Evolutionary conservation across 257 asterid genomes (phyloP).

Genomic region (Prunella vulgaris): DNA sequence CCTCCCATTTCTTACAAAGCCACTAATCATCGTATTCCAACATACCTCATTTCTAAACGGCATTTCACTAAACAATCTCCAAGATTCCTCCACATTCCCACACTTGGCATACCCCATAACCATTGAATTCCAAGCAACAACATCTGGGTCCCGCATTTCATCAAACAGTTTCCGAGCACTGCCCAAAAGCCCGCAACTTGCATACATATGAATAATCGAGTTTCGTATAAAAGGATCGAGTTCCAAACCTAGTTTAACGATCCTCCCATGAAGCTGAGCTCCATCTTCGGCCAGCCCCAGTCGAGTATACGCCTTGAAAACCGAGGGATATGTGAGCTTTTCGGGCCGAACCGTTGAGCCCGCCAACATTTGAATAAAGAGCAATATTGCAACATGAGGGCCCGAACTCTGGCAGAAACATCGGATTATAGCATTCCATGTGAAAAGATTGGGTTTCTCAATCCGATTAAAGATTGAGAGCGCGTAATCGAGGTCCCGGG

Average conservation of each 20-base stretch:
- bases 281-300: conserved; percentile 53
- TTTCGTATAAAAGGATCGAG: conserved; percentile 54
- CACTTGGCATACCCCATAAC: conserved; percentile 56
- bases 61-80: conserved; percentile 52
- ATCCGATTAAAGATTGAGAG: conserved; percentile 39
- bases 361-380: conserved; percentile 53
- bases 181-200: conserved; percentile 47
- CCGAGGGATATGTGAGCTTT: conserved; percentile 60
- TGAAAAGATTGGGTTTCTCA: conserved; percentile 41
- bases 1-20: conserved; percentile 61
- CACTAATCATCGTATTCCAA: conserved; percentile 76
- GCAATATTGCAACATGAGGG: conserved; percentile 44
- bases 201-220: conserved; percentile 59
- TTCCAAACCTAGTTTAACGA: conserved; percentile 51
- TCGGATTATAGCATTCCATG: conserved; percentile 71
- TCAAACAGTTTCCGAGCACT: conserved; percentile 54
- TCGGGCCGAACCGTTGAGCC: conserved; percentile 36
- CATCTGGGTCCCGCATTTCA: conserved; percentile 36
- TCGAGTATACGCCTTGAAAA: conserved; percentile 66
- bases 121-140: conserved; percentile 77
- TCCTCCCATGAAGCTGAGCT: conserved; percentile 71
- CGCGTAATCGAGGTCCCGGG: conserved; percentile 48
- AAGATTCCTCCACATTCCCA: conserved; percentile 52
- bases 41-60: conserved; percentile 47
- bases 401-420: conserved; percentile 56